Evolutionary conservation across 2,329 filamentous ascomycete species (phyloP), one percentile per base, ranked within the genome.

Genomic region (Sporothrix variecibatus): DNA sequence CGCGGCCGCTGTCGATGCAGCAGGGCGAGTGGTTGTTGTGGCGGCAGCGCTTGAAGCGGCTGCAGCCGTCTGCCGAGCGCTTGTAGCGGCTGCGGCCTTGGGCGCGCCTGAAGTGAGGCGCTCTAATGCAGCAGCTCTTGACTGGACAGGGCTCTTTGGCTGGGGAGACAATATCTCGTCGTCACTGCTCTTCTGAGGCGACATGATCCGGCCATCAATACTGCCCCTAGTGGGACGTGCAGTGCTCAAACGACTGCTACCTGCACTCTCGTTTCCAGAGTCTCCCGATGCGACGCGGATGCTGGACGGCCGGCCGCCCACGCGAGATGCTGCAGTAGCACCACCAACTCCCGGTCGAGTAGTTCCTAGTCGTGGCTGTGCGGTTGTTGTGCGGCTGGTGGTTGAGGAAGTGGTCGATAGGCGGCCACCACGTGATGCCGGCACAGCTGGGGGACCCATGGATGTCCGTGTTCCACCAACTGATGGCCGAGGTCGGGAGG

Each of bases 371-470:
- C 75, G 75, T 7, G 70, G 40, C 26, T 64, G 68, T 0, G 58
- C 2, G 78, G 79, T 46, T 0, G 46, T n/a, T 1, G 53, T 53
- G 3, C 70, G 79, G 78, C 81, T 77, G 71, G 82, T 81, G 28
- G 83, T 78, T 8, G 80, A 77, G 7, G 86, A 84, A 15, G 81
- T 80, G 2, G 87, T 86, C 12, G 83, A 77, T 70, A 86, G 84
- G 74, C 87, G 83, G 71, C 83, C 81, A 9, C 82, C 79, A 75
- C 84, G 83, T 46, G 85, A 78, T 0, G 83, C 79, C 2, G 87
- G 87, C 7, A 84, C 81, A 1, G 87, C 82, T 9, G 92, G 90
- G 46, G 92, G 91, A 1, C 89, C 91, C 90, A 93, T 93, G 3
- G 91, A 92, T 9, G 88, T 85, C 77, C 91, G 87, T 51, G 83